Evolutionary conservation across 2,329 filamentous ascomycete species (phyloP).

Genomic region (Pochonia chlamydosporia): DNA sequence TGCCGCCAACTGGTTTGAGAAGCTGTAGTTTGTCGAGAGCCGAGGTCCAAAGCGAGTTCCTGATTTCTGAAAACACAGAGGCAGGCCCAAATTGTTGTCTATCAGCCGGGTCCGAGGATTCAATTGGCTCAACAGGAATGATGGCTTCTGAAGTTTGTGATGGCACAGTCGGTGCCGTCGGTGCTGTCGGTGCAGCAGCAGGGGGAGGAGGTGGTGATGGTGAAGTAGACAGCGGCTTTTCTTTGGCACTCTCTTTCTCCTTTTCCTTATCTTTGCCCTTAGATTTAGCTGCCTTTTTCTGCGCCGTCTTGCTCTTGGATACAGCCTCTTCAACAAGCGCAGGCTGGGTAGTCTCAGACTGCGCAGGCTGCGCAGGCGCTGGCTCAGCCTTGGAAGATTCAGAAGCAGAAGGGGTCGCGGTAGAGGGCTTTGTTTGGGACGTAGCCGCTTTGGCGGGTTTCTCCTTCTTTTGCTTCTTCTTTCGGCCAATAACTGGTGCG

Average conservation of each 20-base stretch:
- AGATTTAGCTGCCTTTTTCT: constrained; percentile 24
- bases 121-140: constrained; percentile 11
- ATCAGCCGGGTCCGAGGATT: constrained; percentile 18
- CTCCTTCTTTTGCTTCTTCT: constrained; percentile 82
- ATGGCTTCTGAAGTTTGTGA: constrained; percentile 11
- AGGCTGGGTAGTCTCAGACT: constrained; percentile 4
- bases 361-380: not conserved
- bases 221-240: constrained; percentile 5
- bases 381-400: not conserved
- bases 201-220: too few relatives aligned
- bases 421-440: constrained; percentile 6
- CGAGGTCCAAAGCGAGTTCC: constrained; percentile 24
- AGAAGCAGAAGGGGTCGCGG: not conserved
- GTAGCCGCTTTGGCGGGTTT: constrained; percentile 31
- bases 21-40: constrained; percentile 29
- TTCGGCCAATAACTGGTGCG: constrained; percentile 70
- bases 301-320: constrained; percentile 21
- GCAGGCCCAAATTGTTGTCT: constrained; percentile 25
- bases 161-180: not conserved
- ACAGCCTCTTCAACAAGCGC: constrained; percentile 12
- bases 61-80: constrained; percentile 30
- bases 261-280: constrained; percentile 17
- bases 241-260: constrained; percentile 7
- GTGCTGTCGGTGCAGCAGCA: too few relatives aligned
- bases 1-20: constrained; percentile 28